phyloP scores from a whole-genome alignment of 495 filamentous ascomycete genomes.

The Neurospora pannonica region DNA sequence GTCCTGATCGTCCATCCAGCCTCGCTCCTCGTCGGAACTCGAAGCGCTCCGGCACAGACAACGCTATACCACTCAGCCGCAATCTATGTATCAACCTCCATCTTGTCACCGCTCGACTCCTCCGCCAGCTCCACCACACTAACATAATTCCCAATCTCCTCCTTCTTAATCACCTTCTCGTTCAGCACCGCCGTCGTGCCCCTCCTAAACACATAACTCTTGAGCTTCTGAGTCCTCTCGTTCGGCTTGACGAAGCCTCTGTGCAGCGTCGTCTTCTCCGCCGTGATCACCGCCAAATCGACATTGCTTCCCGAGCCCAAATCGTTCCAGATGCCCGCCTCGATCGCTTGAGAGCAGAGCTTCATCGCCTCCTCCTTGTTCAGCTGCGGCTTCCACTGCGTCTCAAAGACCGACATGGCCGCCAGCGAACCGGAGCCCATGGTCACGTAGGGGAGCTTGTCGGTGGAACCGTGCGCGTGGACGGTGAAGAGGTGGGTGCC shows the following conservation, averaged over 20 bases:
- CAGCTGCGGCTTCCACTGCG: conserved; percentile 77
- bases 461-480: conserved; percentile 95
- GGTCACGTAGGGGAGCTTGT: conserved; percentile 98
- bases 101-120: conserved; percentile 65
- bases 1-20: background rate
- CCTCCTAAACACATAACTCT: conserved; percentile 79
- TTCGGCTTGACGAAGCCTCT: conserved; percentile 90
- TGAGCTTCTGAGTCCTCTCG: conserved; percentile 78
- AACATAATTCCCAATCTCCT: conserved; percentile 91
- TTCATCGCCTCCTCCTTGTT: conserved; percentile 72
- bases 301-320: conserved; percentile 95
- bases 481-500: conserved; percentile 96
- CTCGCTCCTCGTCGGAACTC: background rate
- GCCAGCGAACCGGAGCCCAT: conserved; percentile 96
- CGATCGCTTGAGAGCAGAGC: conserved; percentile 79
- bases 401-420: conserved; percentile 98
- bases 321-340: conserved; percentile 98
- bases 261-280: conserved; percentile 84
- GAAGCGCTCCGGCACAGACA: background rate
- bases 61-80: background rate
- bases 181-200: conserved; percentile 91
- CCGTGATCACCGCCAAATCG: conserved; percentile 88
- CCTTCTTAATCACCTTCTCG: conserved; percentile 84
- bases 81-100: conserved; percentile 79
- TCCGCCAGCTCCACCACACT: conserved; percentile 75